A percentile compares a stretch with the other conserved stretches of the same genome.
These are phyloP conservation scores for Immersiella caudata DNA, from an alignment of 495 filamentous ascomycete genomes.

Conservation along the genomic window DNA sequence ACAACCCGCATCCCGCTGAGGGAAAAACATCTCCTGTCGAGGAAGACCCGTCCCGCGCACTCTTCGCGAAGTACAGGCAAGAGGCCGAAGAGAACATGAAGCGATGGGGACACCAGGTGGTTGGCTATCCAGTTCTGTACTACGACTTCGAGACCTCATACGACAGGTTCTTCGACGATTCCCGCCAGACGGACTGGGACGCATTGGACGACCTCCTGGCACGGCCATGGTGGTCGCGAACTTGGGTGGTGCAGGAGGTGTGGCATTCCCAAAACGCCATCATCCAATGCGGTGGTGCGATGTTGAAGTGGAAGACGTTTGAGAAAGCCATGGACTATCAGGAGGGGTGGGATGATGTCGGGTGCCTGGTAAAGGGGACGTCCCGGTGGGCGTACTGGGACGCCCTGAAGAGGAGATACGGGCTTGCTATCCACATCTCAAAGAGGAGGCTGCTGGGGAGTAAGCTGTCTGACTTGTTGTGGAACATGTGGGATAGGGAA, in stretches of 20 bases:
- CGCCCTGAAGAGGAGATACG: background rate
- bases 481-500: slow-evolving; percentile 8
- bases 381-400: background rate
- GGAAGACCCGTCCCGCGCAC: too few relatives aligned
- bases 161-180: background rate
- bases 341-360: slow-evolving; percentile 4
- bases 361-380: background rate
- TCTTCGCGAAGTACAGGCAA: background rate
- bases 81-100: background rate
- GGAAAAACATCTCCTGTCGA: too few relatives aligned
- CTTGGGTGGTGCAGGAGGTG: slow-evolving; percentile 6
- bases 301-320: background rate
- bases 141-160: background rate
- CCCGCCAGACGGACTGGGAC: background rate
- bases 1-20: too few relatives aligned
- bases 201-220: background rate
- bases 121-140: background rate
- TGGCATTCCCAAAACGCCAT: background rate
- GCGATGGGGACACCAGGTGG: background rate
- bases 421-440: slow-evolving; percentile 3
- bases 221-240: background rate
- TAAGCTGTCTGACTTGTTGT: slow-evolving; percentile 1
- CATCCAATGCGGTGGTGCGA: background rate
- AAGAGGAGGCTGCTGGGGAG: background rate
- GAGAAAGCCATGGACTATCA: slow-evolving; percentile 5